phyloP scores from a whole-genome alignment of 306 rosid genomes.

The Sicyos edulis region DNA sequence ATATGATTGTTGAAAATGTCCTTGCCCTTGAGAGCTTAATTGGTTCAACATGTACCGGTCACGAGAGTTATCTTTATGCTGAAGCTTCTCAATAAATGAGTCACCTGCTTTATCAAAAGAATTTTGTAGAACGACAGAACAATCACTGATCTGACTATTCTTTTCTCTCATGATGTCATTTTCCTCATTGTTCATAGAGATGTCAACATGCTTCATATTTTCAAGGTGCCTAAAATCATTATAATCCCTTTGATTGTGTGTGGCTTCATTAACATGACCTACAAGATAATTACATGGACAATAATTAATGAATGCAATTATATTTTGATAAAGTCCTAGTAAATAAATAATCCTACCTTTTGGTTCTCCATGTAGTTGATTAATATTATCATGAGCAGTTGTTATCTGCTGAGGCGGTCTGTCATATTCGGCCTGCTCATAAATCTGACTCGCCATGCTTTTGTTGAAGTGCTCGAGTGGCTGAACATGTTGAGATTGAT shows the following conservation, averaged over 20 bases:
- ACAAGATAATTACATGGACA: constrained; percentile 24
- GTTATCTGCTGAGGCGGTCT: constrained; percentile 29
- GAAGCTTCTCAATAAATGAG: constrained; percentile 33
- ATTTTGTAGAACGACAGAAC: constrained; percentile 27
- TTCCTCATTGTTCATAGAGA: constrained; percentile 29
- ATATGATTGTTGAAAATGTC: constrained; percentile 26
- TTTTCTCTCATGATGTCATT: constrained; percentile 24
- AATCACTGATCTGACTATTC: constrained; percentile 27
- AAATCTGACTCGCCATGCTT: constrained; percentile 13
- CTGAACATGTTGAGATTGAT: constrained; percentile 28
- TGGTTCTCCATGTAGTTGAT: constrained; percentile 27
- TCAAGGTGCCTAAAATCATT: constrained; percentile 35
- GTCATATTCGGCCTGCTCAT: not conserved
- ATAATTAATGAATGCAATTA: not conserved
- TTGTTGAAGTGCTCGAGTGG: constrained; percentile 27
- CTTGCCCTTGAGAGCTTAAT: constrained; percentile 28
- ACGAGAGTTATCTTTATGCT: constrained; percentile 26
- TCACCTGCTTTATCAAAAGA: constrained; percentile 30
- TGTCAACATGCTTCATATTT: constrained; percentile 22
- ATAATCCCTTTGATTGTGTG: constrained; percentile 26
- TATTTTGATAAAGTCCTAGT: constrained; percentile 7
- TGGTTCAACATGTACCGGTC: constrained; percentile 24
- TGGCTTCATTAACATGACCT: constrained; percentile 33
- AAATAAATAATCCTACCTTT: constrained; percentile 33
- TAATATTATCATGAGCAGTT: constrained; percentile 21